Evolutionary conservation across 2,329 filamentous ascomycete genomes (phyloP), one percentile per base, ranked within the genome.

Genomic region (Stagonosporopsis vannaccii): DNA sequence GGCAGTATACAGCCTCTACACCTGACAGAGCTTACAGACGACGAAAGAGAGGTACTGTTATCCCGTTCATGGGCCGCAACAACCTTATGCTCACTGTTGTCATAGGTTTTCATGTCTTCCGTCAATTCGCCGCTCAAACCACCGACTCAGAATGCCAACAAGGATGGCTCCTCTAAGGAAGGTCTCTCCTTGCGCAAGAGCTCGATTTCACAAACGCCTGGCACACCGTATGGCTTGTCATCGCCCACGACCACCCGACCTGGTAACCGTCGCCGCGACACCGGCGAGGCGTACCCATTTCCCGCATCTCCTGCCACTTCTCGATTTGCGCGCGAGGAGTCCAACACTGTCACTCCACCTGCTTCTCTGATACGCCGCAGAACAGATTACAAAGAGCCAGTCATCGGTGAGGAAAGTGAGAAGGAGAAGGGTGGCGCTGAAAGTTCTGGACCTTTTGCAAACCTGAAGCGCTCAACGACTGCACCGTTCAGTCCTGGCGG

Each of bases 81-180:
- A 6, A 7, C n/a, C 25, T 9, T 17, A 33, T 51, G 43, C 53
- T 56, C 48, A 50, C 45, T 37, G 44, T 58, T 47, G 58, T 57
- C 62, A 65, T 69, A 97, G 90, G 81, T 90, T 61, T 97, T 97
- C 77, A 79, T 87, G 46, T 86, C 85, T 46, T 95, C 96, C 62
- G 92, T 99, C 72, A 99, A 98, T 76, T 97, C 95, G 32, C 90
- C 92, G 30, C 81, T 97, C 65, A 98, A 98, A 77, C 90, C 91
- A 8, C 90, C 91, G 19, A 85, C 87, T 28, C 89, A 91, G 70
- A 85, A 81, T 59, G 75, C 80, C 22, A 82, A 81, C 67, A 94
- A 91, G 79, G 87, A 79, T 76, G 82, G 76, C 58, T 83, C 74
- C 74, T 84, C 75, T 75, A 84, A 77, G 75, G 84, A 73, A 44